A percentile compares a stretch with the other conserved stretches of the same genome.
These are phyloP conservation scores for Orbilia ellipsospora DNA, from an alignment of 2,329 filamentous ascomycete genomes.

Conservation along the genomic window DNA sequence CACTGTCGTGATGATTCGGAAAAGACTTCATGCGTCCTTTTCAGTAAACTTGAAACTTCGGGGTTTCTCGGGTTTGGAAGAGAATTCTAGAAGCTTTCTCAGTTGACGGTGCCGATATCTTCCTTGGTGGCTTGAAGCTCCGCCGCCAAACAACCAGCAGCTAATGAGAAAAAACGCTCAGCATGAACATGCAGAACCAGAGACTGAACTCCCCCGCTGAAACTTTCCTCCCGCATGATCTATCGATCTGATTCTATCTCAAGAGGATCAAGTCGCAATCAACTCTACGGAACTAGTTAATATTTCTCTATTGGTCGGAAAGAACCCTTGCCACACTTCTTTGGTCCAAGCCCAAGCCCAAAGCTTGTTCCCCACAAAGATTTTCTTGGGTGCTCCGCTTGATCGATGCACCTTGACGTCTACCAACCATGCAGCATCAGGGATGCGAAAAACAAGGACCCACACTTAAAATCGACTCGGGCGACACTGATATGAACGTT, in stretches of 20 bases:
- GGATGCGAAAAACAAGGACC: background rate
- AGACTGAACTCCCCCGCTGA: no score
- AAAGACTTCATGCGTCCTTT: background rate
- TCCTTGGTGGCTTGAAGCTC: background rate
- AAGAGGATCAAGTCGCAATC: no score
- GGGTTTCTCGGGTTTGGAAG: no score
- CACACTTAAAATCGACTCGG: conserved; percentile 11
- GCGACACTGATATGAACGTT: background rate
- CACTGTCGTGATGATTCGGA: background rate
- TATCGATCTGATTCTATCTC: no score
- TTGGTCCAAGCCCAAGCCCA: conserved; percentile 14
- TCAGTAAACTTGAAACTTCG: background rate
- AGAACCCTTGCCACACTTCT: conserved; percentile 16
- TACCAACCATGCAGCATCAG: conserved; percentile 15
- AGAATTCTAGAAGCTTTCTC: background rate
- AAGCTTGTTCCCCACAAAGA: conserved; percentile 48
- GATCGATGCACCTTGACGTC: conserved; percentile 22
- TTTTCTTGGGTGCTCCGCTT: conserved; percentile 4
- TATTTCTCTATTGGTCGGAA: no score
- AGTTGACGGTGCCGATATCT: background rate
- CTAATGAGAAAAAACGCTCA: no score
- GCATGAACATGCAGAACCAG: no score
- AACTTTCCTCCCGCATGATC: no score
- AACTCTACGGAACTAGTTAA: no score
- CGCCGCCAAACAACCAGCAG: no score